These are phyloP conservation scores for Populus alba DNA, from an alignment of 345 rosid species.

Conservation along the genomic window DNA sequence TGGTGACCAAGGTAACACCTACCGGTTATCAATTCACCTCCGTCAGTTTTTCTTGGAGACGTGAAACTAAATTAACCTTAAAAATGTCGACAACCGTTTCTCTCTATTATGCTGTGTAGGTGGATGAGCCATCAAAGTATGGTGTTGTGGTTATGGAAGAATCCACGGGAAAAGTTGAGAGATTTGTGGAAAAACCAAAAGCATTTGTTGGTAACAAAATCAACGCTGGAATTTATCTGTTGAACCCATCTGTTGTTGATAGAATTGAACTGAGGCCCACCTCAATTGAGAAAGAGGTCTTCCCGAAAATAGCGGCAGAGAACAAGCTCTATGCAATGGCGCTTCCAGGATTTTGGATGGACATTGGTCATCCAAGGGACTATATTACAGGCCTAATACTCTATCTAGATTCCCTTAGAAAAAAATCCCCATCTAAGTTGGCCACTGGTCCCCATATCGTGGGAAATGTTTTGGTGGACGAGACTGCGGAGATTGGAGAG, in stretches of 20 bases:
- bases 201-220: conserved; percentile 91
- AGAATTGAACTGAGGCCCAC: conserved; percentile 82
- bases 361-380: conserved; percentile 91
- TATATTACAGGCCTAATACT: conserved; percentile 84
- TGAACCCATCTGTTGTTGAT: conserved; percentile 81
- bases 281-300: conserved; percentile 86
- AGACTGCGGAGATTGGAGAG: conserved; percentile 76
- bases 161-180: conserved; percentile 66
- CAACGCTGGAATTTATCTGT: conserved; percentile 85
- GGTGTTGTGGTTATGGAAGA: conserved; percentile 95
- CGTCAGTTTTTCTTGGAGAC: too few species aligned
- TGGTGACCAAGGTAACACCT: conserved; percentile 79
- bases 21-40: too few species aligned
- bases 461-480: conserved; percentile 80
- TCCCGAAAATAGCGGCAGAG: conserved; percentile 80
- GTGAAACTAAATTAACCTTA: too few species aligned
- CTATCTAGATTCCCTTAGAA: conserved; percentile 74
- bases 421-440: conserved; percentile 57
- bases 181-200: conserved; percentile 85
- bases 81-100: too few species aligned
- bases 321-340: conserved; percentile 80
- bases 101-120: conserved; percentile 35
- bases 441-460: conserved; percentile 56
- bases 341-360: conserved; percentile 98
- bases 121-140: conserved; percentile 92